phyloP scores from a whole-genome alignment of 2,329 filamentous ascomycete genomes.

The Anisogramma anomala region DNA sequence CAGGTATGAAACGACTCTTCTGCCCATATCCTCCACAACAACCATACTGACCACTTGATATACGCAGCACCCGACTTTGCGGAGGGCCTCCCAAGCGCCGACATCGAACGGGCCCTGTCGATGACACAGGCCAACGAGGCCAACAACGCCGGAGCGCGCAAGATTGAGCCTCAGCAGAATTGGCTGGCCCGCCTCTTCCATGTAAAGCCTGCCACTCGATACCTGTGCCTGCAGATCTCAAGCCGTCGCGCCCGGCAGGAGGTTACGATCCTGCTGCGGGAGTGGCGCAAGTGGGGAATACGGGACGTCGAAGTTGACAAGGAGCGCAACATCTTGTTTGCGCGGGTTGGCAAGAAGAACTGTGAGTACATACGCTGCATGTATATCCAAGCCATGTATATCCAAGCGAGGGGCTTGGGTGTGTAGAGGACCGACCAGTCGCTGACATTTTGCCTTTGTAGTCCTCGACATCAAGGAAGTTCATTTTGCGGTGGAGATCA shows the following conservation, averaged over 20 bases:
- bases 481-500: conserved; percentile 77
- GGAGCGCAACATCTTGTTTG: conserved; percentile 67
- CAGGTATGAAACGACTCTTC: conserved; percentile 25
- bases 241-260: conserved; percentile 67
- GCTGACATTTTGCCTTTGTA: conserved; percentile 24
- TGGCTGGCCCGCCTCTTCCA: conserved; percentile 86
- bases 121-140: conserved; percentile 25
- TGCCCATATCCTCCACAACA: conserved; percentile 12
- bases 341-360: conserved; percentile 63
- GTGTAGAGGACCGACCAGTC: too few species aligned
- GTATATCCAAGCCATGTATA: neutral
- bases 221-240: conserved; percentile 64
- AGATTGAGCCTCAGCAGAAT: conserved; percentile 60
- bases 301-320: conserved; percentile 69
- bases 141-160: conserved; percentile 29
- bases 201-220: conserved; percentile 68
- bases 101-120: conserved; percentile 9
- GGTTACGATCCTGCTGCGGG: conserved; percentile 59
- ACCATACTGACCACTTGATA: neutral
- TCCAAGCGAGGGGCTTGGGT: neutral
- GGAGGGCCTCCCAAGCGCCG: conserved; percentile 13
- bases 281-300: conserved; percentile 77
- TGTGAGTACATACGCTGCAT: conserved; percentile 44
- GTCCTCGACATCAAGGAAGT: conserved; percentile 76
- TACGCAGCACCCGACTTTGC: conserved; percentile 23